Conservation (phyloP, 2,329 filamentous ascomycete genomes). For the Lecanicillium sp. region DNA sequence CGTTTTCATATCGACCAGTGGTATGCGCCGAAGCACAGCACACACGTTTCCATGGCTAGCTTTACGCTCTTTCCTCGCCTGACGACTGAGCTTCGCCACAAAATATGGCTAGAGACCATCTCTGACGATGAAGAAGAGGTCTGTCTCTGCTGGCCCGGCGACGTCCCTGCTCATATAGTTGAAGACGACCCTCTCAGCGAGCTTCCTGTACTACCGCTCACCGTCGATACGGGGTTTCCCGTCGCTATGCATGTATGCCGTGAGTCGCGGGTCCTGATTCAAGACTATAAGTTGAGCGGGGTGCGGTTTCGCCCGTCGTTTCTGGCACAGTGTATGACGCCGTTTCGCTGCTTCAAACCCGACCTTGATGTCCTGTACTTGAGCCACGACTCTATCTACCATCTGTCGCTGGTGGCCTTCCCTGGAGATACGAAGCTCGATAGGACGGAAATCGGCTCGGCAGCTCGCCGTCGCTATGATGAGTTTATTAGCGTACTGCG, state of each 20-base stretch:
- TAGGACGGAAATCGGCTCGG: background rate
- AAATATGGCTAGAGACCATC: background rate
- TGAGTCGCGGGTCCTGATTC: background rate
- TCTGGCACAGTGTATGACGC: background rate
- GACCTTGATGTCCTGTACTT: slow-evolving; percentile 5
- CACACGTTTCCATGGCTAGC: background rate
- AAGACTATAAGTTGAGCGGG: background rate
- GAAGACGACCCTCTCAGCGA: background rate
- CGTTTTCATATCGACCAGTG: too few species aligned
- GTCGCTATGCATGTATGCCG: slow-evolving; percentile 1
- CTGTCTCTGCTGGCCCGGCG: slow-evolving; percentile 2
- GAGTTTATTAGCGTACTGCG: background rate
- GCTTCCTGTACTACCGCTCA: slow-evolving; percentile 3
- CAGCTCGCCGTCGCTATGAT: background rate
- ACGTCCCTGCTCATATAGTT: background rate
- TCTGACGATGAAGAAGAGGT: slow-evolving; percentile 1
- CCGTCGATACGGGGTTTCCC: slow-evolving; percentile 2
- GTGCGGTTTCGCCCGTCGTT: slow-evolving; percentile 1
- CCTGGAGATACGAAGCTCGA: background rate
- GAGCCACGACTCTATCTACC: background rate
- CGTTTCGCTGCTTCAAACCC: background rate
- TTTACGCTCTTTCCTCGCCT: background rate
- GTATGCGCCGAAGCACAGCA: background rate
- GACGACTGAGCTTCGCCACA: background rate
- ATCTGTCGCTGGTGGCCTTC: background rate